A percentile compares a stretch with the other conserved stretches of the same genome.
phyloP scores from a whole-genome alignment of 768 basidiomycete species.

The Pisolithus albus region DNA sequence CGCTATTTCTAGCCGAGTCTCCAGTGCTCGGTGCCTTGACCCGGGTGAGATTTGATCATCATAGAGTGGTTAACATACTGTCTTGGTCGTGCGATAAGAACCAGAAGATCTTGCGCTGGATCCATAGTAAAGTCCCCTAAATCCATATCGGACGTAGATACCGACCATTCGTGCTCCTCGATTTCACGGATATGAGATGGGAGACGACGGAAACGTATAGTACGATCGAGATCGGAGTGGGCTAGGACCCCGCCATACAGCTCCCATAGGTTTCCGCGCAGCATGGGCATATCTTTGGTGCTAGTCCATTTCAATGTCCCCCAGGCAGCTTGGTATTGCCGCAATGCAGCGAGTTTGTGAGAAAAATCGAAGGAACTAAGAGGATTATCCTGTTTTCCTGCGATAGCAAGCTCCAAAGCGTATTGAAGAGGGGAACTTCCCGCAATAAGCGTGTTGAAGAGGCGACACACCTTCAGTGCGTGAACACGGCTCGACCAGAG shows the following conservation, averaged over 20 bases:
- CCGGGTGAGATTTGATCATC: neutral
- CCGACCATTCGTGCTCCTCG: slow-evolving; percentile 37
- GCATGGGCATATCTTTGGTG: slow-evolving; percentile 32
- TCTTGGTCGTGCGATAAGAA: slow-evolving; percentile 38
- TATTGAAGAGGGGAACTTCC: slow-evolving; percentile 33
- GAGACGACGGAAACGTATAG: slow-evolving; percentile 40
- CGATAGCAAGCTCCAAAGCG: slow-evolving; percentile 38
- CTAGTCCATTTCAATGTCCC: slow-evolving; percentile 31
- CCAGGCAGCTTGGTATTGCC: slow-evolving; percentile 35
- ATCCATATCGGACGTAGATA: slow-evolving; percentile 28
- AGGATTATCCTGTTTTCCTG: slow-evolving; percentile 37
- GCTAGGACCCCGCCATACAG: slow-evolving; percentile 53
- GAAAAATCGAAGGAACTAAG: slow-evolving; percentile 20
- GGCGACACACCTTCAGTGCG: slow-evolving; percentile 28
- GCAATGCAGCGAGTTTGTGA: slow-evolving; percentile 35
- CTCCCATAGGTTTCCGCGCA: slow-evolving; percentile 45
- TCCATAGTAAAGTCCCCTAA: slow-evolving; percentile 61
- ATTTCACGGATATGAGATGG: slow-evolving; percentile 46
- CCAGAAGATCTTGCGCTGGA: slow-evolving; percentile 57
- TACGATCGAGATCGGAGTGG: slow-evolving; percentile 25
- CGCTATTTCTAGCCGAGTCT: slow-evolving; percentile 13
- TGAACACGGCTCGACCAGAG: neutral
- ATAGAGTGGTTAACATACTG: slow-evolving; percentile 24
- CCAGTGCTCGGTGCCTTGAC: slow-evolving; percentile 7
- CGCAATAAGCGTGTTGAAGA: slow-evolving; percentile 22